Percentiles rank a stretch among this genome's conserved stretches.
phyloP scores from a whole-genome alignment of 2,329 filamentous ascomycete genomes.

The Diplocarpon rosae region DNA sequence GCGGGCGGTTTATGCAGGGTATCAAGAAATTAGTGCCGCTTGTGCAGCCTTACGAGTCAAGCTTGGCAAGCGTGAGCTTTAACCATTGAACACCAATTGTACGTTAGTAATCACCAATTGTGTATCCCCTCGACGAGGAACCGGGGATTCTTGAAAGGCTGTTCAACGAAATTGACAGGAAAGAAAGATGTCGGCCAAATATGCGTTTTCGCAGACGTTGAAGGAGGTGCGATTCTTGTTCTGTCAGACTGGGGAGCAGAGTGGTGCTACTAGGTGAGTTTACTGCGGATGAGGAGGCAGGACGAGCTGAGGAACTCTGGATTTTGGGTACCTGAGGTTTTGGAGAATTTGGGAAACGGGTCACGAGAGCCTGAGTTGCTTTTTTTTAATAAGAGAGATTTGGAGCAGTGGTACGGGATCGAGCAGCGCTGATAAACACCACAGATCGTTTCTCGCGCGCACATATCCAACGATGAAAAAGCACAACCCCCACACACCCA shows the following conservation, averaged over 20 bases:
- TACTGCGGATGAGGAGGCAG: not conserved
- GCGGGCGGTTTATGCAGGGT: slow-evolving; percentile 6
- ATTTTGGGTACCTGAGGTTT: not conserved
- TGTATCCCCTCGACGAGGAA: not conserved
- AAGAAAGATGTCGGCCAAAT: slow-evolving; percentile 73
- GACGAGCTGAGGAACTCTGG: not conserved
- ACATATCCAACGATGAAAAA: slow-evolving; percentile 99
- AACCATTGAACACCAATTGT: not conserved
- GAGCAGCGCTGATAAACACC: not conserved
- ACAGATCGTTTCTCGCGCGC: slow-evolving; percentile 77
- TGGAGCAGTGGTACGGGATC: not conserved
- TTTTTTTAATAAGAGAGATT: not conserved
- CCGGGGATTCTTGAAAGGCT: no score
- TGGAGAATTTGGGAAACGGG: not conserved
- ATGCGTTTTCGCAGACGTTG: slow-evolving; percentile 77
- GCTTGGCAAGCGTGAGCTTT: slow-evolving; percentile 8
- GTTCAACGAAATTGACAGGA: not conserved
- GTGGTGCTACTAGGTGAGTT: slow-evolving; percentile 72
- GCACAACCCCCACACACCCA: slow-evolving; percentile 88
- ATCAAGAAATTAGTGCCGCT: slow-evolving; percentile 10
- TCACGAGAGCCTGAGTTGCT: not conserved
- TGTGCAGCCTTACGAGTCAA: slow-evolving; percentile 14
- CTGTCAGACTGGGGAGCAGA: slow-evolving; percentile 88
- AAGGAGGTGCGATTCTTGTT: slow-evolving; percentile 97
- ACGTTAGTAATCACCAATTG: slow-evolving; percentile 7